Evolutionary conservation across 306 rosid species (phyloP).

Genomic region (Begonia peltatifolia): DNA sequence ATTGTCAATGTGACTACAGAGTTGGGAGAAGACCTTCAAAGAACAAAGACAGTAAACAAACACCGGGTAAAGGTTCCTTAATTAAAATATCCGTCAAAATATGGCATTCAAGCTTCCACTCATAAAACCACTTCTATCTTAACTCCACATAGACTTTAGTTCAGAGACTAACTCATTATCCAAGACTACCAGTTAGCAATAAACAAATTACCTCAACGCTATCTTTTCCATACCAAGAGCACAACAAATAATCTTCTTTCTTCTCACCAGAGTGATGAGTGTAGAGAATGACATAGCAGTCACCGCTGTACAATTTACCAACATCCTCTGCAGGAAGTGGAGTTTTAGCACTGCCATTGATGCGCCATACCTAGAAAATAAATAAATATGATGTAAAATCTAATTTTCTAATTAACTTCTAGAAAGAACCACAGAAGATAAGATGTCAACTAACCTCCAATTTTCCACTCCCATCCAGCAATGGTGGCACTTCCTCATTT

Average conservation of each 20-base stretch:
- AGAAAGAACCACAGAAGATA: neutral
- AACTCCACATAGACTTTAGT: no score
- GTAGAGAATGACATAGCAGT: constrained; percentile 78
- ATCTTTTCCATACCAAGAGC: constrained; percentile 77
- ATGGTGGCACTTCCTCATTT: constrained; percentile 77
- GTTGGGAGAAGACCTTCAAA: no score
- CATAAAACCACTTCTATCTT: no score
- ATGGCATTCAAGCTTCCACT: no score
- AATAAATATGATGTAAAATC: no score
- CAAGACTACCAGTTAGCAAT: neutral
- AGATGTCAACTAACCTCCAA: constrained; percentile 44
- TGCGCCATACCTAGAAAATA: constrained; percentile 61
- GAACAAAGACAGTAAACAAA: no score
- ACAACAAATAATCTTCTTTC: constrained; percentile 67
- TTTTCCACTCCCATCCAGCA: constrained; percentile 90
- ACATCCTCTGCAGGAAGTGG: constrained; percentile 56
- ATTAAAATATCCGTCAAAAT: no score
- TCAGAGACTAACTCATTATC: no score
- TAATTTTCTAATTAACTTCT: no score
- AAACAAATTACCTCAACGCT: constrained; percentile 65
- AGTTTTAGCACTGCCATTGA: constrained; percentile 62
- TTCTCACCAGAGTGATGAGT: constrained; percentile 75
- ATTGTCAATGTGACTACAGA: no score
- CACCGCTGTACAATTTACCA: constrained; percentile 76
- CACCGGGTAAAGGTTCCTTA: no score